Evolutionary conservation across 345 rosid species (phyloP), one percentile per base, ranked within the genome.

Genomic region (Mangifera indica): DNA sequence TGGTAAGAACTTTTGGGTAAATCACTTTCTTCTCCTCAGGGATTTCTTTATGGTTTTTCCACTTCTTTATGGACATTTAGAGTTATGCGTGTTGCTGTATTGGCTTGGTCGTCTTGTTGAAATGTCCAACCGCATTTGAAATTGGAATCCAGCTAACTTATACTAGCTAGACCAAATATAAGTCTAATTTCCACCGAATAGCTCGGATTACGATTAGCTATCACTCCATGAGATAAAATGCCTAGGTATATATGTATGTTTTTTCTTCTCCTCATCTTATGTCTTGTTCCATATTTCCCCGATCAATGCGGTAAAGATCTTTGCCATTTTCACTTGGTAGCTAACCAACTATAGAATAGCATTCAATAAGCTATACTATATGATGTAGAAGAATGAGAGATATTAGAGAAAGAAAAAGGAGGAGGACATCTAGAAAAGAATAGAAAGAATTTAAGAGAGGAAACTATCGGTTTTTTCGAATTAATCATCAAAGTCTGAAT

Each of bases 1-100:
- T 92, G 68, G 84, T 92, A 71, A 96, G 93, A 60, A 92, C 97
- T 52, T 92, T 92, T 73, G 97, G 97, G 96, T 87, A 72, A 73
- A 82, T 55, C 10, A 29, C 63, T 34, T 44, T 34, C 37, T 34
- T 34, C 37, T 34, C 37, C 37, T 34, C 37, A 34, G 0, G 37
- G 5, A 34, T 34, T 34, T 34, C 37, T 7, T 34, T 34, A 34
- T 34, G 37, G 6, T 34, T 34, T 34, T 48, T 52, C n/a, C 58
- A 15, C 14, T 37, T 6, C 15, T 37, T 44, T 24, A 0, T 21
- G 40, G 14, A 49, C 55, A 55, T 29, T 67, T 24, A 12, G 21
- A n/a, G 21, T 45, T 22, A 25, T 66, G 18, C 13, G 4, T 26
- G n/a, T 26, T 14, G 12, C 13, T 55, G 10, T 55, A 4, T 20